These are phyloP conservation scores for Puccinia hordei DNA, from an alignment of 1,284 basidiomycete genomes.

Conservation along the genomic window DNA sequence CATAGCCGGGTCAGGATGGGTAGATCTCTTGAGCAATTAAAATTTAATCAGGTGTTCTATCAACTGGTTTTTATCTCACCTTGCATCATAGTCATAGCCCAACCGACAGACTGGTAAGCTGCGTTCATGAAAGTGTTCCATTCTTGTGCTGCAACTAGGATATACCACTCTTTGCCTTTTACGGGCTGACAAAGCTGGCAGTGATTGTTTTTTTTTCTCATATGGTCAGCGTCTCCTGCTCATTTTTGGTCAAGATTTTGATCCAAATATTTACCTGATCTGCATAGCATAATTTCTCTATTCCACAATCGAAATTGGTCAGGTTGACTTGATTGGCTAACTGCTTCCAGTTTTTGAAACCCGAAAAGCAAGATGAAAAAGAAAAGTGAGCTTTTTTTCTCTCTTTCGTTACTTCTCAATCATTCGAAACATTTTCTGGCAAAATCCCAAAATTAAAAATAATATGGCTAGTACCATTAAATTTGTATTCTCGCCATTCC, in stretches of 20 bases:
- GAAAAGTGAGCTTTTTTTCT: neutral
- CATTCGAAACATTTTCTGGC: neutral
- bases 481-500: constrained; percentile 28
- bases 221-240: neutral
- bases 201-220: neutral
- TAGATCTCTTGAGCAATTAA: neutral
- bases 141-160: constrained; percentile 45
- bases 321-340: constrained; percentile 36
- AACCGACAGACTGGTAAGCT: constrained; percentile 37
- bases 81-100: constrained; percentile 50
- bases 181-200: constrained; percentile 44
- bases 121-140: constrained; percentile 50
- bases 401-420: too few relatives aligned
- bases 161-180: constrained; percentile 47
- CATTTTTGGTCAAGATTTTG: neutral
- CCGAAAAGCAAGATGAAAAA: neutral
- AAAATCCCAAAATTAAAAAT: neutral
- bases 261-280: constrained; percentile 30
- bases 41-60: neutral
- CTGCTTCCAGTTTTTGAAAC: constrained; percentile 24
- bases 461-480: constrained; percentile 19
- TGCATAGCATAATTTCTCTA: constrained; percentile 43
- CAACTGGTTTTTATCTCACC: constrained; percentile 6
- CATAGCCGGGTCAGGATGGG: neutral
- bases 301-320: constrained; percentile 49